A percentile compares a stretch with the other conserved stretches of the same genome.
These are phyloP conservation scores for Agastache rugosa DNA, from an alignment of 257 asterid species.

Conservation along the genomic window DNA sequence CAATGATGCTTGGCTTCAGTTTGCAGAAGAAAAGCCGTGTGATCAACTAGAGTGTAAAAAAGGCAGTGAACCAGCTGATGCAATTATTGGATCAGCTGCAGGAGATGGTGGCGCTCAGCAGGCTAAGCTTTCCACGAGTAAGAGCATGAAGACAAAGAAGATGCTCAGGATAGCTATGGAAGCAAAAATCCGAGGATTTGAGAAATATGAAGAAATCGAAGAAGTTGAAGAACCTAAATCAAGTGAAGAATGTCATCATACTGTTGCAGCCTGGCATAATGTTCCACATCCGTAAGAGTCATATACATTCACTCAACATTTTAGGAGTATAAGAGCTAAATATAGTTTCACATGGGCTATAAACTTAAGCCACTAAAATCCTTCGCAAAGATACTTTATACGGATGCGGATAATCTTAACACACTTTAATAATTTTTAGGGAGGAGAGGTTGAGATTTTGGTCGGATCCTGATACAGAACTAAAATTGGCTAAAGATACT, in stretches of 20 bases:
- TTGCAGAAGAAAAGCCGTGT: constrained; percentile 75
- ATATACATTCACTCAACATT: constrained; percentile 8
- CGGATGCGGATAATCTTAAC: not conserved
- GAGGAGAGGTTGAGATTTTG: constrained; percentile 95
- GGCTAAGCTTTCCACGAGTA: constrained; percentile 48
- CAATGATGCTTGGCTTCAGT: constrained; percentile 97
- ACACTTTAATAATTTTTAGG: constrained; percentile 52
- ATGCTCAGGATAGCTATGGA: constrained; percentile 78
- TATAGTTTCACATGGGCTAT: not conserved
- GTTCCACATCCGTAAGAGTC: constrained; percentile 93
- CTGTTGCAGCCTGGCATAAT: constrained; percentile 96
- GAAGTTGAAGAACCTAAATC: constrained; percentile 54
- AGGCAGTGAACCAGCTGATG: constrained; percentile 61
- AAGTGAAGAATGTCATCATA: constrained; percentile 74
- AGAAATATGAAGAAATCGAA: constrained; percentile 60
- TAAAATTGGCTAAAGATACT: constrained; percentile 85
- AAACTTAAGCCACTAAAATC: not conserved
- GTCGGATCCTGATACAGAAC: constrained; percentile 97
- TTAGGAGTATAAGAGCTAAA: not conserved
- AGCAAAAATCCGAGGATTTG: constrained; percentile 87
- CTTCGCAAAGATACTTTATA: not conserved
- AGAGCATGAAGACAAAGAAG: constrained; percentile 68
- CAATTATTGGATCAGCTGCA: constrained; percentile 61
- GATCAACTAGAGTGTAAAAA: constrained; percentile 60
- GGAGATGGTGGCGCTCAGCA: constrained; percentile 85